Evolutionary conservation across 1,284 basidiomycete genomes (phyloP), one percentile per base, ranked within the genome.

Genomic region (Melampsora abietis-canadensis): DNA sequence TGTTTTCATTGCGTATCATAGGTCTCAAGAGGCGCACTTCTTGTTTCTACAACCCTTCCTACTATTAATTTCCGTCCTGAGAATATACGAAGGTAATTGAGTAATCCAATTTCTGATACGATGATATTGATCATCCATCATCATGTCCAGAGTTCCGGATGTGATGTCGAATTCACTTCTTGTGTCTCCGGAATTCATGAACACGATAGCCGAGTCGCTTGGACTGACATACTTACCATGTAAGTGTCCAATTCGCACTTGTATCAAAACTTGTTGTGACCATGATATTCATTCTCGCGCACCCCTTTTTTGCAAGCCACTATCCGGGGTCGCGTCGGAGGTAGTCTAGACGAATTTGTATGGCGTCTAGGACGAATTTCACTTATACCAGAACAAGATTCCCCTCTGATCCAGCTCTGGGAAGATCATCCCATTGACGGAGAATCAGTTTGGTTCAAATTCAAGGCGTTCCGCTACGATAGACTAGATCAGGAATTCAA

Each of bases 81-180:
- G 51, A 34, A 64, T 57, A 73, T 73, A n/a, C 44, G 62, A 37
- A 64, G 68, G 68, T 63, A 30, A 37, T 14, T 30, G 8, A 10
- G 14, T 34, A 27, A 8, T 30, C 6, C 1, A 15, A 31, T n/a
- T 17, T 19, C 14, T 40, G 19, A 4, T 27, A 30, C 0, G 10
- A 24, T 24, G 47, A 30, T 59, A 48, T 14, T 63, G 4, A 62
- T 34, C 7, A 34, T 37, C 24, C 12, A 34, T 14, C 34, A 24
- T n/a, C 19, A n/a, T 63, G 8, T 19, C n/a, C 4, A 70, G 69
- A 62, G 62, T 73, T 7, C 69, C 69, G 4, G 69, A 73, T 40
- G 0, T 73, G 4, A 64, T 63, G 37, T 65, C 69, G 4, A 61
- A 73, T 59, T 63, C 59, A 12, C 31, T 73, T 14, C 19, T 65